phyloP scores from a whole-genome alignment of 2,329 filamentous ascomycete genomes.

The Stagonosporopsis cucurbitacearum region DNA sequence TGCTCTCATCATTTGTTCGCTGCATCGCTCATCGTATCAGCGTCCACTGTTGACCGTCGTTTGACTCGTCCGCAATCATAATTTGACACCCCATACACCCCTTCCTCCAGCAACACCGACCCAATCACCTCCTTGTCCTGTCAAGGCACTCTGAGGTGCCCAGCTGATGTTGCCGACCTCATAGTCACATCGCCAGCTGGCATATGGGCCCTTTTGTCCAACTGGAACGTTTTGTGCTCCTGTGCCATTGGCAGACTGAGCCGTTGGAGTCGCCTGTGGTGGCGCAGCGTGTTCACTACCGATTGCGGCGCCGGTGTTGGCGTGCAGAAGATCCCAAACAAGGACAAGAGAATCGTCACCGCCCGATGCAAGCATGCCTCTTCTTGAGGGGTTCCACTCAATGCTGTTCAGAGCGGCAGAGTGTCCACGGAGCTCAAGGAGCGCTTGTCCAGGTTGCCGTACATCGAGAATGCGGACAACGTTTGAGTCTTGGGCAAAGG shows the following conservation, averaged over 20 bases:
- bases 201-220: conserved; percentile 70
- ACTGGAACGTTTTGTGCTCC: conserved; percentile 47
- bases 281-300: conserved; percentile 49
- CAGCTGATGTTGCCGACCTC: conserved; percentile 86
- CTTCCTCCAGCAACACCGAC: conserved; percentile 80
- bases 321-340: conserved; percentile 89
- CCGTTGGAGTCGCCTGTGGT: conserved; percentile 34
- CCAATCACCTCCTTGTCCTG: conserved; percentile 78
- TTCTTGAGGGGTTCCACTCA: conserved; percentile 89
- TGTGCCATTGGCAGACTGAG: conserved; percentile 38
- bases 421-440: conserved; percentile 92
- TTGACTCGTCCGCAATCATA: conserved; percentile 40
- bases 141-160: conserved; percentile 74
- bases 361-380: conserved; percentile 89
- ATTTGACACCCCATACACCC: conserved; percentile 78
- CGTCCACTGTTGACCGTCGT: not conserved
- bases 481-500: conserved; percentile 91
- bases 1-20: conserved; percentile 9
- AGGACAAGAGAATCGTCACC: conserved; percentile 91
- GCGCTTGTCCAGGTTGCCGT: conserved; percentile 90
- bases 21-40: conserved; percentile 2
- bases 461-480: conserved; percentile 95
- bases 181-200: conserved; percentile 84
- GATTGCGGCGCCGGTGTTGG: conserved; percentile 59
- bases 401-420: conserved; percentile 86